Conservation (phyloP, 2,329 filamentous ascomycete species). For the Ascochyta clinopodiicola region DNA sequence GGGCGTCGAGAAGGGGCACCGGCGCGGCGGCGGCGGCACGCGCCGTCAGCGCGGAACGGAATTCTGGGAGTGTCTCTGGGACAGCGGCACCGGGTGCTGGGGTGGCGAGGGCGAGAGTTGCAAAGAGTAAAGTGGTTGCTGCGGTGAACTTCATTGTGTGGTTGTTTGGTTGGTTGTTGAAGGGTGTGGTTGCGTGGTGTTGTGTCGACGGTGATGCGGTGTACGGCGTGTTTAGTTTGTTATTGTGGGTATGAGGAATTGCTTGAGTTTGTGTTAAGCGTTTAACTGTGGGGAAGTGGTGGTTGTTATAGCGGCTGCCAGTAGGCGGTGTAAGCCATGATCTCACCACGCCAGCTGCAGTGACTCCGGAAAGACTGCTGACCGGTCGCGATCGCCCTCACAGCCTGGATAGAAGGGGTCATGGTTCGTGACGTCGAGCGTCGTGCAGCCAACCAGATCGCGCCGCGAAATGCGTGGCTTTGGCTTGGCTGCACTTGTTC, state of each 20-base stretch:
- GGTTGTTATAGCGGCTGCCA: background rate
- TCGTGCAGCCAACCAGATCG: slow-evolving; percentile 17
- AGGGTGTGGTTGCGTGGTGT: too few relatives aligned
- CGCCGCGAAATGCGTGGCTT: slow-evolving; percentile 21
- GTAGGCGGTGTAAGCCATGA: slow-evolving; percentile 7
- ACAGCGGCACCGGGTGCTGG: slow-evolving; percentile 22
- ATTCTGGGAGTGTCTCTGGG: slow-evolving; percentile 18
- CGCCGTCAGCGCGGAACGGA: slow-evolving; percentile 12
- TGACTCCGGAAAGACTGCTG: slow-evolving; percentile 17
- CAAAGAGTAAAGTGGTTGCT: slow-evolving; percentile 30
- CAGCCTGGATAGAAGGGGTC: slow-evolving; percentile 22
- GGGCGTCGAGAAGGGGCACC: slow-evolving; percentile 26
- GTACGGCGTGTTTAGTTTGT: background rate
- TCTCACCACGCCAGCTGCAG: slow-evolving; percentile 5
- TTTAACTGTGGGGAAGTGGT: background rate
- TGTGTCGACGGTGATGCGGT: background rate
- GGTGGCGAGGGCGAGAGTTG: slow-evolving; percentile 35
- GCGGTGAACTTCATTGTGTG: slow-evolving; percentile 36
- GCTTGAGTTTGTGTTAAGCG: background rate
- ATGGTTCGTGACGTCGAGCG: slow-evolving; percentile 19
- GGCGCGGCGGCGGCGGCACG: slow-evolving; percentile 18
- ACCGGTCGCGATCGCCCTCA: slow-evolving; percentile 20
- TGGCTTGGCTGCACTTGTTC: slow-evolving; percentile 24
- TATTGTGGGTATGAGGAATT: background rate
- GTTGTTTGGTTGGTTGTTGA: too few relatives aligned